Conservation (phyloP, 768 basidiomycete species). For the Leccinellum luteum region DNA sequence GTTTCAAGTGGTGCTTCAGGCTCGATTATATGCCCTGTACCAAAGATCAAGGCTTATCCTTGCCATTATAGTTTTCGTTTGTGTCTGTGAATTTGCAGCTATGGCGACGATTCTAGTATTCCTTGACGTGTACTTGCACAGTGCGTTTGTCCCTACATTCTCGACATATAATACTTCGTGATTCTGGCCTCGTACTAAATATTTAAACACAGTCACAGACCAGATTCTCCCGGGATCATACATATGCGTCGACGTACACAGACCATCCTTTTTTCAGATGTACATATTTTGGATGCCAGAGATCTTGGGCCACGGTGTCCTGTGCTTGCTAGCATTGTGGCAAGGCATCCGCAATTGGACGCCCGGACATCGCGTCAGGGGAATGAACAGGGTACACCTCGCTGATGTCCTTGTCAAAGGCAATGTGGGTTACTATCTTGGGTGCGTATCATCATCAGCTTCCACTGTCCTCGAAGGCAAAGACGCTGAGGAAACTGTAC, state of each 20-base stretch:
- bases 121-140: not conserved
- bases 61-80: not conserved
- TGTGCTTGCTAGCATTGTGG: slow-evolving; percentile 8
- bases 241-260: not conserved
- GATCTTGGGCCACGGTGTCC: slow-evolving; percentile 1
- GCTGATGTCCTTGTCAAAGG: not conserved
- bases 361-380: not conserved
- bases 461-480: too few species aligned
- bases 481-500: too few species aligned
- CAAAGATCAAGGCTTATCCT: not conserved
- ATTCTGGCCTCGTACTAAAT: not conserved
- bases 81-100: not conserved
- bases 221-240: not conserved
- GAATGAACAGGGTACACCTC: not conserved
- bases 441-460: too few species aligned
- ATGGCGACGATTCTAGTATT: not conserved
- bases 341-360: not conserved
- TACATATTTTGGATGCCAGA: slow-evolving; percentile 8
- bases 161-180: too few species aligned
- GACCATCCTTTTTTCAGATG: not conserved
- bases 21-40: not conserved
- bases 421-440: not conserved
- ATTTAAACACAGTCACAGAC: not conserved
- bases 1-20: not conserved
- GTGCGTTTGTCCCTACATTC: not conserved